Evolutionary conservation across 306 rosid species (phyloP).

Genomic region (Quillaja saponaria): DNA sequence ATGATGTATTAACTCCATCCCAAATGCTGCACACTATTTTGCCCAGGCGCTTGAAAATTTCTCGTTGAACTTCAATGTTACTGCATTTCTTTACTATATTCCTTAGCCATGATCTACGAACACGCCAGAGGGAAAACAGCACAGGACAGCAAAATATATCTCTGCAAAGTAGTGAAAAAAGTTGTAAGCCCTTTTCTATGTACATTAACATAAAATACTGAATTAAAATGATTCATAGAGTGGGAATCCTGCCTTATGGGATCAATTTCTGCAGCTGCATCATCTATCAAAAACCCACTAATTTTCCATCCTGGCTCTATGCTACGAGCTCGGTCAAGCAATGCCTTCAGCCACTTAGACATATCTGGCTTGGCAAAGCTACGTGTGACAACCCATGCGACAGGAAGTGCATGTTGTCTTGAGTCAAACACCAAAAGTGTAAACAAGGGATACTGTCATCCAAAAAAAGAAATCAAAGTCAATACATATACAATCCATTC

Average conservation of each 20-base stretch:
- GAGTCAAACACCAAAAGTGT: conserved; percentile 92
- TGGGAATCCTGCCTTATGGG: conserved; percentile 66
- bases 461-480: conserved; percentile 34
- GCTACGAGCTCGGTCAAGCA: conserved; percentile 62
- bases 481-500: conserved; percentile 9
- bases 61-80: conserved; percentile 75
- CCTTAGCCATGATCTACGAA: conserved; percentile 91
- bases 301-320: conserved; percentile 83
- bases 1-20: conserved; percentile 53
- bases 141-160: conserved; percentile 80
- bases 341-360: conserved; percentile 82
- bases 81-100: conserved; percentile 77
- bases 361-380: conserved; percentile 84
- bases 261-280: conserved; percentile 84
- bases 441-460: conserved; percentile 87
- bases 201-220: neutral
- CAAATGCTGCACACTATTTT: conserved; percentile 64
- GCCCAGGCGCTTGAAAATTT: conserved; percentile 82
- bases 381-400: conserved; percentile 94
- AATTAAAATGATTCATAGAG: conserved; percentile 26
- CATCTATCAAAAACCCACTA: conserved; percentile 85
- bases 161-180: conserved; percentile 48
- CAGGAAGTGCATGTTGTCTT: conserved; percentile 92
- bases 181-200: conserved; percentile 25
- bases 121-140: conserved; percentile 87